Conservation (phyloP, 306 rosid genomes). For the Pachyrhizus erosus region DNA sequence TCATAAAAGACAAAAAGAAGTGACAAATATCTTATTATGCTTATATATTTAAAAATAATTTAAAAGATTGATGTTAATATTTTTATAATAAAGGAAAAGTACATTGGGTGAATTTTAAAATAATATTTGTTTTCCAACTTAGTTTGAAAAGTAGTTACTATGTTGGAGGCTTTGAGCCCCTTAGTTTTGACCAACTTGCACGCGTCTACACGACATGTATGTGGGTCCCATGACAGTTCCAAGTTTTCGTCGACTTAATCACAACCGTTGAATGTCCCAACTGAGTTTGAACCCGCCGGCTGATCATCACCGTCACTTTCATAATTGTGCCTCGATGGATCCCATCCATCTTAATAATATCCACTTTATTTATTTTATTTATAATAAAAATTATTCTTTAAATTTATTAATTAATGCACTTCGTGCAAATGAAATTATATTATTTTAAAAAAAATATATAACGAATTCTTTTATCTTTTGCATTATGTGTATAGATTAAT, state of each 20-base stretch:
- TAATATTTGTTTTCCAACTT: not conserved
- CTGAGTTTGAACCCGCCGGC: not conserved
- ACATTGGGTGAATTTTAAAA: not conserved
- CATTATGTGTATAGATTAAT: no score
- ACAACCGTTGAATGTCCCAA: not conserved
- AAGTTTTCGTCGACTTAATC: not conserved
- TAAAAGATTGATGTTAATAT: not conserved
- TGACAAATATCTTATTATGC: no score
- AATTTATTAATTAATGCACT: no score
- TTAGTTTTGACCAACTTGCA: not conserved
- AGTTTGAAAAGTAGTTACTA: not conserved
- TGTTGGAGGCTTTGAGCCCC: not conserved
- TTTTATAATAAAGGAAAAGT: not conserved
- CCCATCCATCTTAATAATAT: not conserved
- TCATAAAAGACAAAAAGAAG: no score
- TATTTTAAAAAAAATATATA: no score
- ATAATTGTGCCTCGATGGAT: not conserved
- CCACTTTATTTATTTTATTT: no score
- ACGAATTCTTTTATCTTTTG: no score
- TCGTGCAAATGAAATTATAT: no score
- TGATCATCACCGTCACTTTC: no score
- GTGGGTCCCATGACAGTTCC: not conserved
- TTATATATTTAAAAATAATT: not conserved
- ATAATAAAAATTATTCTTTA: no score
- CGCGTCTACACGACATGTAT: not conserved